Conservation (phyloP, 495 filamentous ascomycete genomes). For the Aspergillus sclerotioniger region DNA sequence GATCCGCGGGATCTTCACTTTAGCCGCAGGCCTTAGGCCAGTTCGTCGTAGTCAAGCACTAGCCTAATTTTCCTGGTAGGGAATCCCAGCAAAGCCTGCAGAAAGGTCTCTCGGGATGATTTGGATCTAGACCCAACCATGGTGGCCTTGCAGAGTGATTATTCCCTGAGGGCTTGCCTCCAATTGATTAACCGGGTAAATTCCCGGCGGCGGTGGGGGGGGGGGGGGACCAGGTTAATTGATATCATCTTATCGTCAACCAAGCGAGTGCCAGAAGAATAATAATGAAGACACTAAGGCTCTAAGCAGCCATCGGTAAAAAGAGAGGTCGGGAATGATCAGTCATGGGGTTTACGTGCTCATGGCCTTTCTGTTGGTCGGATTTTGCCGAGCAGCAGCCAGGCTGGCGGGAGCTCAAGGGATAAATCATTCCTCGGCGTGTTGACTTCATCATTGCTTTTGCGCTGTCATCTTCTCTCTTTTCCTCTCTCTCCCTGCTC, state of each 20-base stretch:
- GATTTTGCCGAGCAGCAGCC: background rate
- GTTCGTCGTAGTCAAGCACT: background rate
- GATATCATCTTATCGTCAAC: no score
- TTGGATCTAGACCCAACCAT: constrained; percentile 4
- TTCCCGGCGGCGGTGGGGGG: constrained; percentile 19
- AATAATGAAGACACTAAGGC: background rate
- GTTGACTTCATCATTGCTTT: background rate
- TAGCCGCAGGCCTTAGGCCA: background rate
- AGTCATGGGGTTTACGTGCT: background rate
- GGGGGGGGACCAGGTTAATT: background rate
- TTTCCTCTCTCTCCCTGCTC: background rate
- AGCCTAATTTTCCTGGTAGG: background rate
- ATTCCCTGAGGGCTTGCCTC: no score
- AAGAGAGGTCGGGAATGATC: background rate
- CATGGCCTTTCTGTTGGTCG: background rate
- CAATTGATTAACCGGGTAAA: constrained; percentile 26
- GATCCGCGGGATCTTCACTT: no score
- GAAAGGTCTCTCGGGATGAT: constrained; percentile 3
- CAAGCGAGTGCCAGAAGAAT: background rate
- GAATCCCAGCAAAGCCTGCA: background rate
- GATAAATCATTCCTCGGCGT: background rate
- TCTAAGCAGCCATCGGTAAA: background rate
- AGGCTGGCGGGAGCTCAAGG: background rate
- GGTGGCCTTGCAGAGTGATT: no score
- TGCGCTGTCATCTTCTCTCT: background rate